Conservation (phyloP, 352 stramenopile genomes). For the Pythium vanterpoolii region DNA sequence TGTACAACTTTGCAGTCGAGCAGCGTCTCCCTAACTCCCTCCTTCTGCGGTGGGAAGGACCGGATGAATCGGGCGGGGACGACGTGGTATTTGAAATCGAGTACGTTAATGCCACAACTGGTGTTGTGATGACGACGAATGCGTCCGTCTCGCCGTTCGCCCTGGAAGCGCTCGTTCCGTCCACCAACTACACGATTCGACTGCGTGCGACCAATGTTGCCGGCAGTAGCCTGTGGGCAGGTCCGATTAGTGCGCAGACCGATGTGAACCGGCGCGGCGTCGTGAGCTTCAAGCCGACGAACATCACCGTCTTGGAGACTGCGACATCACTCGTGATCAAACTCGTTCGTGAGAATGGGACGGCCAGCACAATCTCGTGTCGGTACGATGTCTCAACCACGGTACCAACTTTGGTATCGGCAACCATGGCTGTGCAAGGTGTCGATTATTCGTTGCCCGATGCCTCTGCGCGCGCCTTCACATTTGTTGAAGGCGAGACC, state of each 20-base stretch:
- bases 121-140: background rate
- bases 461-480: conserved; percentile 19
- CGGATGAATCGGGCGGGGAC: conserved; percentile 41
- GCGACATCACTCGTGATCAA: conserved; percentile 25
- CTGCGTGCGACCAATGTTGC: conserved; percentile 37
- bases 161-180: conserved; percentile 28
- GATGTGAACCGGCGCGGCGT: conserved; percentile 44
- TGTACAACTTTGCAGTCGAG: conserved; percentile 32
- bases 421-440: conserved; percentile 20
- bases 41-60: conserved; percentile 32
- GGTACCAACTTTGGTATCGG: background rate
- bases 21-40: conserved; percentile 31
- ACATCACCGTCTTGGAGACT: conserved; percentile 43
- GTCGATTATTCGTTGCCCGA: conserved; percentile 33
- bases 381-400: conserved; percentile 26
- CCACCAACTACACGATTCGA: conserved; percentile 35
- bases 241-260: conserved; percentile 25
- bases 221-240: conserved; percentile 36
- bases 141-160: conserved; percentile 10
- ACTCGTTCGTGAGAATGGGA: conserved; percentile 47
- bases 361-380: conserved; percentile 40
- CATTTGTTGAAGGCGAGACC: conserved; percentile 36
- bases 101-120: conserved; percentile 15
- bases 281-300: conserved; percentile 22
- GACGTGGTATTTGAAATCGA: conserved; percentile 34